A percentile compares a stretch with the other conserved stretches of the same genome.
These are phyloP conservation scores for Rhazya stricta DNA, from an alignment of 257 asterid genomes.

Conservation along the genomic window DNA sequence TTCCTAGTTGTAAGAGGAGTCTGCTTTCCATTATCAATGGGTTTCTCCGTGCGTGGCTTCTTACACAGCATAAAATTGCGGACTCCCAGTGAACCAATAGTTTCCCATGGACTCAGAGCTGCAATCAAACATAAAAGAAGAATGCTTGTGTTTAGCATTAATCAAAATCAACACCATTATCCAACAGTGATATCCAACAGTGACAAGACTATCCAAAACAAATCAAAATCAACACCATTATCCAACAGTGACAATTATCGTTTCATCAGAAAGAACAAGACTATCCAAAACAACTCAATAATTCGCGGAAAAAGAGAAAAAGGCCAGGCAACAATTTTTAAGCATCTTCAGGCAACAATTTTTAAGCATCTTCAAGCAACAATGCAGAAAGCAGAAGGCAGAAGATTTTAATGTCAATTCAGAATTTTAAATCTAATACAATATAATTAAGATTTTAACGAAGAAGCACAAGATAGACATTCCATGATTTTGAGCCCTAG, in stretches of 20 bases:
- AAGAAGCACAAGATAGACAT: neutral
- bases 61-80: conserved; percentile 83
- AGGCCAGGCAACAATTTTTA: neutral
- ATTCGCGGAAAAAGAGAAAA: too few relatives aligned
- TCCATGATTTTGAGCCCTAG: too few relatives aligned
- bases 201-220: neutral
- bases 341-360: neutral
- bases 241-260: neutral
- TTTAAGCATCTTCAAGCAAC: neutral
- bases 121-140: neutral
- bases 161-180: neutral
- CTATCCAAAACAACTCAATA: neutral
- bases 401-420: too few relatives aligned
- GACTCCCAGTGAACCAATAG: conserved; percentile 74
- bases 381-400: neutral
- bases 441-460: neutral
- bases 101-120: conserved; percentile 85
- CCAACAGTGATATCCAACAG: neutral
- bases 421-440: neutral
- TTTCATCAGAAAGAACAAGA: neutral
- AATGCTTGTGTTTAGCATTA: neutral
- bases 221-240: neutral
- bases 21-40: conserved; percentile 27
- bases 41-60: conserved; percentile 49
- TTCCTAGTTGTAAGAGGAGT: conserved; percentile 35